These are phyloP conservation scores for Punica granatum DNA, from an alignment of 345 rosid genomes.

Conservation along the genomic window DNA sequence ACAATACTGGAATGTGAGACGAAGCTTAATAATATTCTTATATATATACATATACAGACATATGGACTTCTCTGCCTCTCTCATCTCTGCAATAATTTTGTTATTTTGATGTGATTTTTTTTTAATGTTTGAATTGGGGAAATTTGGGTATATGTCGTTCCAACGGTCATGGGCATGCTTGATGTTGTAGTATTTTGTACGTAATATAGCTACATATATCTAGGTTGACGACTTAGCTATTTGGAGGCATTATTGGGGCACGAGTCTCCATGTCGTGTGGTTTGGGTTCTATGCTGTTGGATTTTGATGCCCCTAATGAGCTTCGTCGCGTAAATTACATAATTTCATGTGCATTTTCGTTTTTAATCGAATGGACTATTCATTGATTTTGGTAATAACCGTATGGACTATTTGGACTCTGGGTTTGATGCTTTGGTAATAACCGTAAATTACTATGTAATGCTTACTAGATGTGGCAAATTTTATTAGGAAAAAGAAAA, in stretches of 20 bases:
- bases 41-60: background rate
- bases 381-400: no score
- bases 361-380: no score
- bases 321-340: no score
- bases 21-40: background rate
- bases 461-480: background rate
- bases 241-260: constrained; percentile 15
- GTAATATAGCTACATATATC: constrained; percentile 7
- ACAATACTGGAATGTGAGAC: background rate
- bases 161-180: constrained; percentile 1
- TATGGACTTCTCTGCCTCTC: background rate
- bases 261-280: constrained; percentile 16
- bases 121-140: background rate
- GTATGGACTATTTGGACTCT: background rate
- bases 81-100: background rate
- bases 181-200: background rate
- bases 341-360: no score
- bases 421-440: background rate
- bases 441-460: background rate
- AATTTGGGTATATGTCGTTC: background rate
- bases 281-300: background rate
- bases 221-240: background rate
- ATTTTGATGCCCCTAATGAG: background rate
- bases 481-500: no score
- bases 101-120: background rate